Percentiles rank a stretch among this genome's conserved stretches.
These are phyloP conservation scores for Euryodendron excelsum DNA, from an alignment of 148 eudicot species.

Conservation along the genomic window DNA sequence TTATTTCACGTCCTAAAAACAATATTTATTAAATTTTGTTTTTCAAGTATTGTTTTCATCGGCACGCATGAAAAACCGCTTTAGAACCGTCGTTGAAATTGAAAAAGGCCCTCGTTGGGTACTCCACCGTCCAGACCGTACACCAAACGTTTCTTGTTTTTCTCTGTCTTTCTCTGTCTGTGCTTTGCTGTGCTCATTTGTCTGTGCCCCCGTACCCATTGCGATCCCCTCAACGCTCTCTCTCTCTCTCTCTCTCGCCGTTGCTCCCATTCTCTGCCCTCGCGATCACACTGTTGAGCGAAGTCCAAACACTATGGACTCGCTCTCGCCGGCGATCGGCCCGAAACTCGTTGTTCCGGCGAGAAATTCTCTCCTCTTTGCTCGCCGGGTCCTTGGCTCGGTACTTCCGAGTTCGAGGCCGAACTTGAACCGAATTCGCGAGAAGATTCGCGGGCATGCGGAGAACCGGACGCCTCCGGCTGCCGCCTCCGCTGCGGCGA, in stretches of 20 bases:
- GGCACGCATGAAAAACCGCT: no score
- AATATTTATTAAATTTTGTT: no score
- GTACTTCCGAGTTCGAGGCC: background rate
- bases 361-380: conserved; percentile 3
- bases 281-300: background rate
- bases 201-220: no score
- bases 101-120: no score
- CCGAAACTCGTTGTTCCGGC: conserved; percentile 24
- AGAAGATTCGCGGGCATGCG: conserved; percentile 16
- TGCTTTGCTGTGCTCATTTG: background rate
- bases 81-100: background rate
- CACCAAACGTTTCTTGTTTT: no score
- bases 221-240: no score
- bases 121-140: no score
- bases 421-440: background rate
- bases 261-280: background rate
- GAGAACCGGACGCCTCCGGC: conserved; percentile 11
- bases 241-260: background rate
- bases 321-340: conserved; percentile 52
- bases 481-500: conserved; percentile 11
- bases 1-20: no score
- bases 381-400: conserved; percentile 3
- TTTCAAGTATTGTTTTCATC: no score
- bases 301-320: conserved; percentile 33
- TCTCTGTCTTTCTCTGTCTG: background rate